Conservation (phyloP, 2,329 filamentous ascomycete genomes). For the Pseudogymnoascus destructans region DNA sequence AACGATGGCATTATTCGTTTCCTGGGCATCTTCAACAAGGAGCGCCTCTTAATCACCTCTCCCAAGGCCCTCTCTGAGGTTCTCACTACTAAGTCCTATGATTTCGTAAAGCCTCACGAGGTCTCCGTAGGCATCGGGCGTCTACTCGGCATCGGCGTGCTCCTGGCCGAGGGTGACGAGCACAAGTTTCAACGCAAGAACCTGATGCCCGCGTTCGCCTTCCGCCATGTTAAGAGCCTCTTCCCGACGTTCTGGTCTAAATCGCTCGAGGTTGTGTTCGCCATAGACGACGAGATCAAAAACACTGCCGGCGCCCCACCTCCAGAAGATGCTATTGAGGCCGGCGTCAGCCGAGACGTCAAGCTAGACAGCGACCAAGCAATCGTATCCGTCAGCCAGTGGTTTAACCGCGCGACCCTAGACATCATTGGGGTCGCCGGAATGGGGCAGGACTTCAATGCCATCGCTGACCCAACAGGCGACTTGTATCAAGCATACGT, state of each 20-base stretch:
- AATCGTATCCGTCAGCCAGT: slow-evolving; percentile 44
- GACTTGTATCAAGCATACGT: slow-evolving; percentile 45
- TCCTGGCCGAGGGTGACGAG: slow-evolving; percentile 82
- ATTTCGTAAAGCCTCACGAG: slow-evolving; percentile 50
- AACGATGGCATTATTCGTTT: slow-evolving; percentile 60
- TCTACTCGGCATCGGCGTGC: slow-evolving; percentile 55
- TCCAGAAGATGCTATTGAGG: slow-evolving; percentile 18
- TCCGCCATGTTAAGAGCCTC: slow-evolving; percentile 70
- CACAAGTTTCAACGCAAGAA: slow-evolving; percentile 72
- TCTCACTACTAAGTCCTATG: slow-evolving; percentile 54
- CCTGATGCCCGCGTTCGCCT: slow-evolving; percentile 73
- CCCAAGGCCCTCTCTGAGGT: slow-evolving; percentile 58
- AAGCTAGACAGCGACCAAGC: slow-evolving; percentile 21
- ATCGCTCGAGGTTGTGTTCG: slow-evolving; percentile 50
- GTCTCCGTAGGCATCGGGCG: slow-evolving; percentile 36
- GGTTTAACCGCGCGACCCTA: slow-evolving; percentile 55
- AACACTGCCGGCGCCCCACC: slow-evolving; percentile 28
- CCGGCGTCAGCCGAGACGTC: neutral
- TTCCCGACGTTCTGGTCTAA: slow-evolving; percentile 80
- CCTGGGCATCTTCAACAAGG: slow-evolving; percentile 45
- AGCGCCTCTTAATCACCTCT: slow-evolving; percentile 47
- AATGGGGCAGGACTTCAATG: slow-evolving; percentile 56
- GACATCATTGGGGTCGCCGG: slow-evolving; percentile 66
- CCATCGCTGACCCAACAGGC: slow-evolving; percentile 47
- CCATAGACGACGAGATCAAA: slow-evolving; percentile 42